Conservation (phyloP, 768 basidiomycete genomes). For the Cantharellus anzutake region DNA sequence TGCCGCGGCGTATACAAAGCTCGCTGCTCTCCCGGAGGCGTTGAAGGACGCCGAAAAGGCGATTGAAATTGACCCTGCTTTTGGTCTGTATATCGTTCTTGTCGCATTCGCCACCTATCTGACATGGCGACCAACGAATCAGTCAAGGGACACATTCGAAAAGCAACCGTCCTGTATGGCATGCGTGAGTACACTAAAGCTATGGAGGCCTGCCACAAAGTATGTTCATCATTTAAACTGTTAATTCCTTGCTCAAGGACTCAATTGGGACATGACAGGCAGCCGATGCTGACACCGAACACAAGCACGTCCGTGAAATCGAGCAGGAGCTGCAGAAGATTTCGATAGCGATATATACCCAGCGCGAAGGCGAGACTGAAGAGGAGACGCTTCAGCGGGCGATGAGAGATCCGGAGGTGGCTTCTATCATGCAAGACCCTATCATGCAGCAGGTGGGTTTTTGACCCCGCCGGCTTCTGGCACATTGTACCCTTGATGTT, state of each 20-base stretch:
- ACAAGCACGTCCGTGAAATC: constrained; percentile 73
- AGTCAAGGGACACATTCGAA: constrained; percentile 95
- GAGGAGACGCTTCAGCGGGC: constrained; percentile 85
- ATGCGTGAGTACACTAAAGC: constrained; percentile 90
- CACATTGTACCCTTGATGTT: background rate
- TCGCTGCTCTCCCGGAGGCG: constrained; percentile 83
- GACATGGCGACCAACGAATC: background rate
- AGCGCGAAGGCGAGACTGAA: constrained; percentile 72
- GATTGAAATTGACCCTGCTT: constrained; percentile 74
- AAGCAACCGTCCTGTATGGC: constrained; percentile 60
- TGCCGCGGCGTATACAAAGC: constrained; percentile 93
- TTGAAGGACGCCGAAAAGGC: constrained; percentile 91
- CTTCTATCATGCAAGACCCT: constrained; percentile 71
- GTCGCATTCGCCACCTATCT: background rate
- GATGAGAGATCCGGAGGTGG: constrained; percentile 94
- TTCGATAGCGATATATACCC: constrained; percentile 55
- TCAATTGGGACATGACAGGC: constrained; percentile 21
- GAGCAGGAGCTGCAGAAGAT: constrained; percentile 60
- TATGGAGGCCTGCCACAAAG: constrained; percentile 57
- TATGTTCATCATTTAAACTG: constrained; percentile 1
- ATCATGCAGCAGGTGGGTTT: constrained; percentile 56
- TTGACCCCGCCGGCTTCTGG: background rate
- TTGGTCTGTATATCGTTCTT: constrained; percentile 30
- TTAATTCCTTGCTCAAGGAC: background rate
- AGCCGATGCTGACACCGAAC: constrained; percentile 54